Percentiles rank a stretch among this genome's conserved stretches.
These are phyloP conservation scores for Pholiota molesta DNA, from an alignment of 768 basidiomycete genomes.

Conservation along the genomic window DNA sequence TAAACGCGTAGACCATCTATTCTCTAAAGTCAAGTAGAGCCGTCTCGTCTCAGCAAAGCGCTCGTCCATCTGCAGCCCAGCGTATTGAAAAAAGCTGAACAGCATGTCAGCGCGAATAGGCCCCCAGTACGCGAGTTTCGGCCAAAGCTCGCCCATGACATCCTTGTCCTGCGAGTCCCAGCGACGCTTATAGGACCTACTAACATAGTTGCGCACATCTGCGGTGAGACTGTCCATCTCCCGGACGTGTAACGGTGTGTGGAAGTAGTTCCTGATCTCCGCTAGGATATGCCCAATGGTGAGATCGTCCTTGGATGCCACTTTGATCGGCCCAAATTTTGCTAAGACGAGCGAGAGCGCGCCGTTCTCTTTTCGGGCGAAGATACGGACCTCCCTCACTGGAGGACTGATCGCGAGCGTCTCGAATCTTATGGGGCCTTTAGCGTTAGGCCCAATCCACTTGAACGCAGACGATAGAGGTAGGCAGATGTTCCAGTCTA, in stretches of 20 bases:
- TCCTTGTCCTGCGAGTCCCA: neutral
- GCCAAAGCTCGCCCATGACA: neutral
- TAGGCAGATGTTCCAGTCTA: conserved; percentile 6
- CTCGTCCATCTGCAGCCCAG: conserved; percentile 1
- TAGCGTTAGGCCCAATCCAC: neutral
- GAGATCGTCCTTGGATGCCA: neutral
- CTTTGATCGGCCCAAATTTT: neutral
- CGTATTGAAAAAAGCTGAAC: conserved; percentile 3
- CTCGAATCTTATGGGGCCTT: neutral
- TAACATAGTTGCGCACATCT: neutral
- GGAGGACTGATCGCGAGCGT: neutral
- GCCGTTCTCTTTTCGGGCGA: neutral
- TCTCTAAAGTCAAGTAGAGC: conserved; percentile 3
- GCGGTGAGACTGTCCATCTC: neutral
- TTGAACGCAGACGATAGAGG: neutral
- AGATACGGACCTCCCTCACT: neutral
- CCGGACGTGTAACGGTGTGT: neutral
- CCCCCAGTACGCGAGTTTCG: neutral
- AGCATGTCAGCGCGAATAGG: conserved; percentile 3
- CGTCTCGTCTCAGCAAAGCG: neutral
- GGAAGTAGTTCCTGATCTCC: conserved; percentile 1
- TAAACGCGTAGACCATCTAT: neutral
- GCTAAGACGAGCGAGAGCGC: conserved; percentile 1
- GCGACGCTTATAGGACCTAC: neutral
- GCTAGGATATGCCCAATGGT: neutral